These are phyloP conservation scores for Fusarium anguioides DNA, from an alignment of 2,329 filamentous ascomycete genomes.

Conservation along the genomic window DNA sequence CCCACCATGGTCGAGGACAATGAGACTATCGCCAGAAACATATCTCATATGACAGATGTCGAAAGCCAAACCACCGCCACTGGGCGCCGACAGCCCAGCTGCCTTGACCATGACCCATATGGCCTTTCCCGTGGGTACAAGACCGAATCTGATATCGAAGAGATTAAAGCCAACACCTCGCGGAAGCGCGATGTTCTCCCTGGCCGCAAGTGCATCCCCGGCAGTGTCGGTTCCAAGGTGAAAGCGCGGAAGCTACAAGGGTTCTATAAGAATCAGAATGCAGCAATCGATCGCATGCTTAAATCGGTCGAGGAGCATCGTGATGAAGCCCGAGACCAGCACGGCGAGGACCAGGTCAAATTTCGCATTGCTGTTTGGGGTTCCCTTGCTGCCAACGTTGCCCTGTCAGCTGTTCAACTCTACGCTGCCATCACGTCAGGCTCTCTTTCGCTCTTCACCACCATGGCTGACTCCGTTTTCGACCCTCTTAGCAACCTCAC, in stretches of 20 bases:
- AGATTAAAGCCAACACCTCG: slow-evolving; percentile 83
- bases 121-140: slow-evolving; percentile 82
- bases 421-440: slow-evolving; percentile 88
- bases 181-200: slow-evolving; percentile 71
- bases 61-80: slow-evolving; percentile 58
- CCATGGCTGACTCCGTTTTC: slow-evolving; percentile 95
- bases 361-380: slow-evolving; percentile 74
- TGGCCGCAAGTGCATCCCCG: slow-evolving; percentile 30
- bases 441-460: slow-evolving; percentile 96
- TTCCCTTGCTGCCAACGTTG: slow-evolving; percentile 81
- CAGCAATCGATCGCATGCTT: slow-evolving; percentile 89
- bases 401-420: slow-evolving; percentile 83
- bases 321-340: slow-evolving; percentile 81
- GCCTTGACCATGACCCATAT: slow-evolving; percentile 80
- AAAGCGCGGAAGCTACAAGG: slow-evolving; percentile 71
- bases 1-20: slow-evolving; percentile 50
- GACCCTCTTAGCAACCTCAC: slow-evolving; percentile 91
- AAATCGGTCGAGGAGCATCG: slow-evolving; percentile 94
- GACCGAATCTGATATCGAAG: slow-evolving; percentile 77
- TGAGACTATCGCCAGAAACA: slow-evolving; percentile 57
- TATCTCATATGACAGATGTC: slow-evolving; percentile 56
- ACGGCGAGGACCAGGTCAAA: slow-evolving; percentile 82
- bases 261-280: slow-evolving; percentile 93
- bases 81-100: slow-evolving; percentile 50
- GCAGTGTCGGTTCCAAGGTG: slow-evolving; percentile 42